Evolutionary conservation across 2,329 filamentous ascomycete genomes (phyloP), one percentile per base, ranked within the genome.

Genomic region (Pseudocercospora cruenta): DNA sequence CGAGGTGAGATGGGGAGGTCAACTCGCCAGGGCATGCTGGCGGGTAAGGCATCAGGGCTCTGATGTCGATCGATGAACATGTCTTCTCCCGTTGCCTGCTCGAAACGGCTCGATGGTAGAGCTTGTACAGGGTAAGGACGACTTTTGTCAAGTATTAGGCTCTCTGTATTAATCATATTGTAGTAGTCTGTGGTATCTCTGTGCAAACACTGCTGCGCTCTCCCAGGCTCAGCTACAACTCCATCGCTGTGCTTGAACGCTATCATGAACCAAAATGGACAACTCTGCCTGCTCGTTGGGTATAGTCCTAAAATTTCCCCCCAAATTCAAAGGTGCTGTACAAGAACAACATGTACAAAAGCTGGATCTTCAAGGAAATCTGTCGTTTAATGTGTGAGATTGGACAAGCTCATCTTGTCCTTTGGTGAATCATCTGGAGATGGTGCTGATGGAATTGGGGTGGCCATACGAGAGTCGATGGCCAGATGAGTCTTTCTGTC

Each of bases 341-440:
- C 62, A 69, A 43, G 54, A 59, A 63, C 31, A 59, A 58, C 59
- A 49, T 63, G 53, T 58, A 58, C 55, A 58, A 39, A 55, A 55
- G 53, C 53, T 43, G 28, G 39, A 53, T 24, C 33, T 31, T 10
- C 55, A 49, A 58, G 10, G 31, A 53, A 24, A 58, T 57, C 45
- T 64, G 62, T 67, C 62, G 63, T 67, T 43, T 64, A 76, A 64
- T 75, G 74, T 4, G 75, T 78, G 49, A 79, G 73, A 62, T 78
- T 77, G 16, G 77, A 78, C 21, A 79, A 69, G 68, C 76, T 77
- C 77, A 79, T 79, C 72, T 78, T 78, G 64, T 78, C 76, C 69
- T 74, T 74, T 24, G 77, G 77, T 39, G 77, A 78, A 63, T 72
- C 77, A 7, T 76, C 75, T 19, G 68, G 75, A 45, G 69, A 71